Percentiles rank a stretch among this genome's conserved stretches.
Evolutionary conservation across 305 asterid species (phyloP).

Genomic region (Fraxinus velutina): DNA sequence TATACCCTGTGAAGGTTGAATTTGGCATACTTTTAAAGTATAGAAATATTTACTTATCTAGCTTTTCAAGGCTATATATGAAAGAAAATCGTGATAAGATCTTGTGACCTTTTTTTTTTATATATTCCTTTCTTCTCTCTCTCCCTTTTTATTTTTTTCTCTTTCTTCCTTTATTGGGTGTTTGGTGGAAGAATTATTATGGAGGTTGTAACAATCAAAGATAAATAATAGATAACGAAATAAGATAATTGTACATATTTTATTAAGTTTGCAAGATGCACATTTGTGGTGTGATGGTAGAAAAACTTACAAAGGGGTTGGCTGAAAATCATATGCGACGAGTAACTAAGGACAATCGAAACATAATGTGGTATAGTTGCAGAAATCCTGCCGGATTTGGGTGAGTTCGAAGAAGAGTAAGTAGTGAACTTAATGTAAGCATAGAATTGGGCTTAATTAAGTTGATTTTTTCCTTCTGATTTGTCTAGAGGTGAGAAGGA

Average conservation of each 20-base stretch:
- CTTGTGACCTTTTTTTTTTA: not conserved
- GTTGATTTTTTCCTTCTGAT: not conserved
- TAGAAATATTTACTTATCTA: not conserved
- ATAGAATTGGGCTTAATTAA: not conserved
- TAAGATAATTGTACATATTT: not conserved
- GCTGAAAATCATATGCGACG: not conserved
- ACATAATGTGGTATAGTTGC: not conserved
- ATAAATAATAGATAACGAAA: not conserved
- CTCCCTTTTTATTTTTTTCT: not conserved
- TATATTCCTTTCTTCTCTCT: not conserved
- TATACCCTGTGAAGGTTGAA: not conserved
- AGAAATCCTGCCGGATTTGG: not conserved
- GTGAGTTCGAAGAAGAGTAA: not conserved
- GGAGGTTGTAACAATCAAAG: not conserved
- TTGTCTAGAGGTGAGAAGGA: not conserved
- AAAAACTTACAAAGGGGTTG: not conserved
- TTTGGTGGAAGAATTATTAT: not conserved
- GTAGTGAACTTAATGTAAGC: not conserved
- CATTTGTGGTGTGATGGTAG: not conserved
- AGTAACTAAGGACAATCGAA: not conserved
- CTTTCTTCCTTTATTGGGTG: not conserved
- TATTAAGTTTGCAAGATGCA: not conserved
- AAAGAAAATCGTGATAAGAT: not conserved
- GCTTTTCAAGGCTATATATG: not conserved
- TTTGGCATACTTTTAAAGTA: not conserved